Evolutionary conservation across 306 rosid species (phyloP).

Genomic region (Citrullus mucosospermus): DNA sequence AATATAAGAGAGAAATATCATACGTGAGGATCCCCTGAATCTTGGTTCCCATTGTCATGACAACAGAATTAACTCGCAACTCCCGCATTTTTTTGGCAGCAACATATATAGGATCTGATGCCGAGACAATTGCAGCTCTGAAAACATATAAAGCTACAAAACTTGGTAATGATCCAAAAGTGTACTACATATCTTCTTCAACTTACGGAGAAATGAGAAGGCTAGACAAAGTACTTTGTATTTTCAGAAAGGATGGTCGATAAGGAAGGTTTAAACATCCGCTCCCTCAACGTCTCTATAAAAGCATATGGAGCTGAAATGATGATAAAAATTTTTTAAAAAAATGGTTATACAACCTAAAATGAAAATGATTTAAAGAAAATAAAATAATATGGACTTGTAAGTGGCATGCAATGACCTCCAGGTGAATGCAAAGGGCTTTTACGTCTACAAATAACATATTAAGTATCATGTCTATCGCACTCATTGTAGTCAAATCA

Average conservation of each 20-base stretch:
- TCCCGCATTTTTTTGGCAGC: constrained; percentile 87
- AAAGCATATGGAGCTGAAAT: constrained; percentile 66
- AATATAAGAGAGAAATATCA: neutral
- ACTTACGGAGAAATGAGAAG: constrained; percentile 7
- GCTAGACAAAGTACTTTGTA: constrained; percentile 42
- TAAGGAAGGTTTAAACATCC: constrained; percentile 82
- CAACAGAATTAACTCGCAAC: constrained; percentile 63
- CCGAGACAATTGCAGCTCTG: constrained; percentile 74
- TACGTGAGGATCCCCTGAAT: constrained; percentile 93
- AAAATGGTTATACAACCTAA: neutral
- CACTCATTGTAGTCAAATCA: neutral
- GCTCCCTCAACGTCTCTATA: constrained; percentile 80
- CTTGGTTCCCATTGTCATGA: constrained; percentile 57
- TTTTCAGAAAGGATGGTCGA: constrained; percentile 66
- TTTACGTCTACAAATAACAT: neutral
- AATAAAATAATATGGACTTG: neutral
- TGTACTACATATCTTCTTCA: neutral
- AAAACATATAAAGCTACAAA: constrained; percentile 45
- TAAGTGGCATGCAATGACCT: neutral
- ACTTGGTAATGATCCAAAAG: constrained; percentile 30
- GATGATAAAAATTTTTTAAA: neutral
- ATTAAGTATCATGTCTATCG: neutral
- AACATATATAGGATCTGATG: constrained; percentile 80
- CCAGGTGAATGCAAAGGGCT: neutral
- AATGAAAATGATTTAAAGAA: neutral